Evolutionary conservation across 129 eudicot genomes (phyloP).

Genomic region (Tagetes erecta): DNA sequence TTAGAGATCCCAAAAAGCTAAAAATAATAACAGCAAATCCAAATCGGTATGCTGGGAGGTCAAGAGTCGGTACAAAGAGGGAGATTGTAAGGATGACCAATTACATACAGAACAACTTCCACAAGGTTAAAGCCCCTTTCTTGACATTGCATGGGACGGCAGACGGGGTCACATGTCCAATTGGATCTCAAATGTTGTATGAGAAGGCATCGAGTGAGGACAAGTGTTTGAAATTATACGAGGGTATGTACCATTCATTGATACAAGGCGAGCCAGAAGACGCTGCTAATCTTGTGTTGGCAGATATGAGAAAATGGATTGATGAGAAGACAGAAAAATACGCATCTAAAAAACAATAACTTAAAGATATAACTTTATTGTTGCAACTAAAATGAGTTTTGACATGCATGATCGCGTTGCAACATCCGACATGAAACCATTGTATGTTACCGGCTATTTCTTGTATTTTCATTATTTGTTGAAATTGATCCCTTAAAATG

Average conservation of each 20-base stretch:
- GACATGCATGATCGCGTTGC: background rate
- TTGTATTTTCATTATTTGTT: background rate
- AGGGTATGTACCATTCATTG: constrained; percentile 84
- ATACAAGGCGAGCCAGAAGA: constrained; percentile 94
- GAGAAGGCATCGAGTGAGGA: constrained; percentile 74
- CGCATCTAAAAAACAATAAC: constrained; percentile 32
- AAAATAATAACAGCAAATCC: constrained; percentile 73
- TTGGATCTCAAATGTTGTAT: constrained; percentile 67
- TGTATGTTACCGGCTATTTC: background rate
- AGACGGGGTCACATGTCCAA: constrained; percentile 66
- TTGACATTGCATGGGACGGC: constrained; percentile 70
- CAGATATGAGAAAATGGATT: constrained; percentile 86
- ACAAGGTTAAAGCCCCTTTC: constrained; percentile 66
- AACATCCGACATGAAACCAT: background rate
- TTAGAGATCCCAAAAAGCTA: constrained; percentile 65
- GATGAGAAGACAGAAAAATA: constrained; percentile 67
- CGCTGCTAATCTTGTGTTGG: constrained; percentile 60
- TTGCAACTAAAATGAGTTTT: constrained; percentile 22
- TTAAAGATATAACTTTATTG: background rate
- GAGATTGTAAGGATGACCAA: constrained; percentile 60
- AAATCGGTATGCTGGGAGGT: constrained; percentile 63
- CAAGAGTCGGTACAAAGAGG: constrained; percentile 87
- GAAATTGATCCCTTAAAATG: background rate
- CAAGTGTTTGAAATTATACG: constrained; percentile 61
- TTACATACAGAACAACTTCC: constrained; percentile 65